These are phyloP conservation scores for Corinectria fuckeliana DNA, from an alignment of 2,329 filamentous ascomycete genomes.

Conservation along the genomic window DNA sequence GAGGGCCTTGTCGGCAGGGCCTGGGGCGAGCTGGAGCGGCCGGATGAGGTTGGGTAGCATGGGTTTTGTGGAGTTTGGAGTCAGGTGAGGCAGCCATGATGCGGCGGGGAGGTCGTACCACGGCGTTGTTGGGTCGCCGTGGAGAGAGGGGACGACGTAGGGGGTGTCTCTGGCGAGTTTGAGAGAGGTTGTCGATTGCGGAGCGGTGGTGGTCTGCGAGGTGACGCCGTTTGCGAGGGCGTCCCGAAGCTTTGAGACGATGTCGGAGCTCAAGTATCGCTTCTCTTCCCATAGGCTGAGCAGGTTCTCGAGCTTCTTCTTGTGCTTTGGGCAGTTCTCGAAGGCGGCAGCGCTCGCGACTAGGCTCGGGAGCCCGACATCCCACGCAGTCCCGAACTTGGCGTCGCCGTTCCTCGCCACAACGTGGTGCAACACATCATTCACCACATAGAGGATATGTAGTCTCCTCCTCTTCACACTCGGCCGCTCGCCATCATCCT, in stretches of 20 bases:
- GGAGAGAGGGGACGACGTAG: constrained; percentile 75
- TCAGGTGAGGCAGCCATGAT: constrained; percentile 80
- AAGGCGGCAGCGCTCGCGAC: constrained; percentile 63
- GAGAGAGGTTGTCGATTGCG: constrained; percentile 35
- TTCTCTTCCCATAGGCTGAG: constrained; percentile 75
- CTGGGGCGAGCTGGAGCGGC: constrained; percentile 72
- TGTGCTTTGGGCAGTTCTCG: constrained; percentile 68
- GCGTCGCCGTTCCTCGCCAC: constrained; percentile 58
- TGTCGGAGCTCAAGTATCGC: constrained; percentile 62
- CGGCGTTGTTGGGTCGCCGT: constrained; percentile 75
- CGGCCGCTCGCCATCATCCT: constrained; percentile 45
- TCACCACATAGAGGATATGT: constrained; percentile 79
- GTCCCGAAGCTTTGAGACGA: constrained; percentile 65
- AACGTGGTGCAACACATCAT: constrained; percentile 77
- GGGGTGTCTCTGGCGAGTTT: constrained; percentile 63
- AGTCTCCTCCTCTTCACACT: constrained; percentile 73
- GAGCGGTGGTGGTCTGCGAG: constrained; percentile 27
- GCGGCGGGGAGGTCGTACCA: constrained; percentile 86
- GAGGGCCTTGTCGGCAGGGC: constrained; percentile 71
- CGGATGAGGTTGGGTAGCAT: constrained; percentile 75
- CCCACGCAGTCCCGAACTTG: constrained; percentile 62
- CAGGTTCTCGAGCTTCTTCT: constrained; percentile 67
- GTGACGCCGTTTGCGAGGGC: constrained; percentile 54
- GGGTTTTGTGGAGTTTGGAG: constrained; percentile 75
- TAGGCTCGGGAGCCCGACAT: constrained; percentile 68